phyloP scores from a whole-genome alignment of 768 basidiomycete genomes.

The Chlorophyllum brunneum region DNA sequence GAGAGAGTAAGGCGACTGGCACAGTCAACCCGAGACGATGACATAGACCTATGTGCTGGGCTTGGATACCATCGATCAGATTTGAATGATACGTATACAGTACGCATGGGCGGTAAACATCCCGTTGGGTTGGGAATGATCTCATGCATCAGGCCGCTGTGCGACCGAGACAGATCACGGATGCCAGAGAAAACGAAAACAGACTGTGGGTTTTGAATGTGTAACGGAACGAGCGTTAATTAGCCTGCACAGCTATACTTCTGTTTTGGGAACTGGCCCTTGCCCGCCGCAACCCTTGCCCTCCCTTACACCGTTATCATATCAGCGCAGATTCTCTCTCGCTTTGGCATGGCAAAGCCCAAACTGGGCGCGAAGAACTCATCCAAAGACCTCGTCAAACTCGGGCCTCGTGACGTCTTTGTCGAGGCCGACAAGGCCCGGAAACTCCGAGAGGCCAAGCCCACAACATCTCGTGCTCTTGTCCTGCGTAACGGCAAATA shows the following conservation, averaged over 20 bases:
- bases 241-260: no score
- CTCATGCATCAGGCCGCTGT: neutral
- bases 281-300: neutral
- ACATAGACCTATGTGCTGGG: slow-evolving; percentile 1
- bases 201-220: no score
- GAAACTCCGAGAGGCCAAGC: slow-evolving; percentile 32
- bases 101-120: neutral
- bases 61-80: slow-evolving; percentile 4
- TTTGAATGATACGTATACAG: neutral
- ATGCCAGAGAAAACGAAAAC: no score
- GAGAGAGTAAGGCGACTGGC: neutral
- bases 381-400: slow-evolving; percentile 12
- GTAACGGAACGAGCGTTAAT: no score
- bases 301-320: no score
- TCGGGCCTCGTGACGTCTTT: slow-evolving; percentile 16
- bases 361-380: slow-evolving; percentile 1
- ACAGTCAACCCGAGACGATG: neutral
- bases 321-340: no score
- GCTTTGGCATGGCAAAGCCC: slow-evolving; percentile 21
- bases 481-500: slow-evolving; percentile 72
- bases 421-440: slow-evolving; percentile 10
- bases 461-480: slow-evolving; percentile 70
- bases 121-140: neutral
- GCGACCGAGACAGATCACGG: no score
- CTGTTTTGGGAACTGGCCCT: neutral